phyloP scores from a whole-genome alignment of 2,329 filamentous ascomycete species.

The Colletotrichum orbiculare region DNA sequence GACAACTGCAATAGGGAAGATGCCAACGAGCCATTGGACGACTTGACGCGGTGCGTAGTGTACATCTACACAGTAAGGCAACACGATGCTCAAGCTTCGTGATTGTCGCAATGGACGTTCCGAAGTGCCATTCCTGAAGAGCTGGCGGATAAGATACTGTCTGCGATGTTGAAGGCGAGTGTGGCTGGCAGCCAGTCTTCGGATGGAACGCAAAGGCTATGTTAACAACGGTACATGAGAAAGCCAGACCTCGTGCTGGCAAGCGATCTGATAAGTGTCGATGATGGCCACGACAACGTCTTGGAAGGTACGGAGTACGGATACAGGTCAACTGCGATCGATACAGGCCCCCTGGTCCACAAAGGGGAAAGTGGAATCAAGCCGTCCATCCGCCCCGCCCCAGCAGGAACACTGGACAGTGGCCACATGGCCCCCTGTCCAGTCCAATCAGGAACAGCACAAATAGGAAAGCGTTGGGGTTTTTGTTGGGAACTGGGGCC shows the following conservation, averaged over 20 bases:
- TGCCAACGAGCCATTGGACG: too few species aligned
- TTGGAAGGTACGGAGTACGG: background rate
- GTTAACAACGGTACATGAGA: background rate
- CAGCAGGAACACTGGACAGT: slow-evolving; percentile 7
- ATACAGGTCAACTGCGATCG: background rate
- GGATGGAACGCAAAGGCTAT: too few species aligned
- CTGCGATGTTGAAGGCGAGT: too few species aligned
- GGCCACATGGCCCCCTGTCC: slow-evolving; percentile 29
- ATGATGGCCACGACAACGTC: background rate
- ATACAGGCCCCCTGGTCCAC: background rate
- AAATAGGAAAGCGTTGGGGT: slow-evolving; percentile 36
- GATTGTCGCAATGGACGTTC: too few species aligned
- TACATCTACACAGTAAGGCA: too few species aligned
- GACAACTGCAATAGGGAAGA: slow-evolving; percentile 18
- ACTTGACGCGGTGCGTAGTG: too few species aligned
- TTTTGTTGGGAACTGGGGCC: slow-evolving; percentile 34
- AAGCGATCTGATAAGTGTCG: too few species aligned
- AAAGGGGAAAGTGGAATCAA: slow-evolving; percentile 22
- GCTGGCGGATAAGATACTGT: too few species aligned
- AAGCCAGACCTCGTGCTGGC: background rate
- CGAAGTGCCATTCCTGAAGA: too few species aligned
- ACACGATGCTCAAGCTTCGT: too few species aligned
- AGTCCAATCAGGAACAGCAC: slow-evolving; percentile 26
- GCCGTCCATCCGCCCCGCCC: slow-evolving; percentile 31
- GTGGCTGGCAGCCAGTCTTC: too few species aligned